Evolutionary conservation across 345 rosid species (phyloP).

Genomic region (Lumnitzera racemosa): DNA sequence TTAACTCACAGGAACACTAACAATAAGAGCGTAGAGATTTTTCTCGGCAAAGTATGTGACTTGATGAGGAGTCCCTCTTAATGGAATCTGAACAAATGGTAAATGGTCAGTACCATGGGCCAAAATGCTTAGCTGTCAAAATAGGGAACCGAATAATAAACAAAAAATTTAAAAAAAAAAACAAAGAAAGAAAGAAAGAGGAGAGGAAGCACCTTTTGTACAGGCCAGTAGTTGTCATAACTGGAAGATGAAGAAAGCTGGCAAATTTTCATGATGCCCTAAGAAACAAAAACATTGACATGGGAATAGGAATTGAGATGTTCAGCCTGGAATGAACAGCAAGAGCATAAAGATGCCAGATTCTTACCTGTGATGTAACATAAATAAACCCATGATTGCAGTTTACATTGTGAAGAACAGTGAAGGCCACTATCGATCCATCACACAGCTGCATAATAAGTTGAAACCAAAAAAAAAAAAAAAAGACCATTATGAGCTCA

Average conservation of each 20-base stretch:
- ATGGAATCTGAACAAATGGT: slow-evolving; percentile 55
- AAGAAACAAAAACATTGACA: slow-evolving; percentile 15
- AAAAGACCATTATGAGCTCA: background rate
- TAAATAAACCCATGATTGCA: slow-evolving; percentile 94
- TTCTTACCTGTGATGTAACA: slow-evolving; percentile 79
- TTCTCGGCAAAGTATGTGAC: slow-evolving; percentile 86
- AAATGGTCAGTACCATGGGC: slow-evolving; percentile 6
- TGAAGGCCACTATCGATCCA: slow-evolving; percentile 87
- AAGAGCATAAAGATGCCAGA: slow-evolving; percentile 5
- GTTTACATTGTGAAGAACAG: slow-evolving; percentile 96
- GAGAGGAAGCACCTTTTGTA: slow-evolving; percentile 53
- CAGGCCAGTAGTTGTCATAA: slow-evolving; percentile 97
- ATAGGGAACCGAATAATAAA: background rate
- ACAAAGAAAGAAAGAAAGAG: no score
- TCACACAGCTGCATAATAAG: slow-evolving; percentile 73
- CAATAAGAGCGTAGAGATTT: slow-evolving; percentile 81
- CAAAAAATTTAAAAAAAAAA: slow-evolving; percentile 3
- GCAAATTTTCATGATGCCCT: slow-evolving; percentile 95
- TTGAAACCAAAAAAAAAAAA: slow-evolving; percentile 10
- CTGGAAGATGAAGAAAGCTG: slow-evolving; percentile 71
- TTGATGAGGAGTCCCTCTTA: slow-evolving; percentile 97
- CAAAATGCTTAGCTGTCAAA: background rate
- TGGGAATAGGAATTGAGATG: background rate
- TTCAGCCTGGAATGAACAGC: slow-evolving; percentile 5
- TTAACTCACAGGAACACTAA: slow-evolving; percentile 77